These are phyloP conservation scores for Senna tora DNA, from an alignment of 306 rosid species.

Conservation along the genomic window DNA sequence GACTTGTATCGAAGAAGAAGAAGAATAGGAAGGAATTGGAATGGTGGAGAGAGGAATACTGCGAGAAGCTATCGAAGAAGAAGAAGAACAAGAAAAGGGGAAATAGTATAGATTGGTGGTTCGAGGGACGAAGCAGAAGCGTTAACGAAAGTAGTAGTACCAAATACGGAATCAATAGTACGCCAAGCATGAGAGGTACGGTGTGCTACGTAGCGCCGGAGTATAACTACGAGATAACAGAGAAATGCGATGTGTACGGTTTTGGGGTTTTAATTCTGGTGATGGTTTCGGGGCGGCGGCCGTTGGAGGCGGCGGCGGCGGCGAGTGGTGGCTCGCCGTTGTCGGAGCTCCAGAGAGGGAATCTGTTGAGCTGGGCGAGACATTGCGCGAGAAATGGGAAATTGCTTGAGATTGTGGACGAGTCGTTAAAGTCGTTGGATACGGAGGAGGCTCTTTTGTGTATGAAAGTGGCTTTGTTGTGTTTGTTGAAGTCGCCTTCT, in stretches of 20 bases:
- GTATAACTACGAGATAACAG: constrained; percentile 61
- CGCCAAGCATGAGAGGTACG: constrained; percentile 86
- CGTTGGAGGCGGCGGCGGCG: constrained; percentile 67
- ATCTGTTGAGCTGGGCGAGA: constrained; percentile 83
- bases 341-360: constrained; percentile 73
- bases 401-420: constrained; percentile 70
- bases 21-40: constrained; percentile 64
- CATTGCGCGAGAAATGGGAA: constrained; percentile 76
- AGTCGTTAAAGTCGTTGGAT: constrained; percentile 49
- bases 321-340: constrained; percentile 54
- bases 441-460: constrained; percentile 71
- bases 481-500: constrained; percentile 66
- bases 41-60: constrained; percentile 95
- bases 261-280: constrained; percentile 81
- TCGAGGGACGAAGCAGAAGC: constrained; percentile 62
- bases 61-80: constrained; percentile 68
- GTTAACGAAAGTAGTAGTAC: no score
- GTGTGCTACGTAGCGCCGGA: constrained; percentile 92
- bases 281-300: constrained; percentile 78
- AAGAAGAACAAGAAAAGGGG: constrained; percentile 50
- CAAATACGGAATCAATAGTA: constrained; percentile 69
- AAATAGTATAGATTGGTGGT: constrained; percentile 75
- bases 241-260: constrained; percentile 83
- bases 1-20: not conserved
- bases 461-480: constrained; percentile 71